A percentile compares a stretch with the other conserved stretches of the same genome.
Conservation (phyloP, 2,329 filamentous ascomycete genomes). For the Calonectria honghensis region DNA sequence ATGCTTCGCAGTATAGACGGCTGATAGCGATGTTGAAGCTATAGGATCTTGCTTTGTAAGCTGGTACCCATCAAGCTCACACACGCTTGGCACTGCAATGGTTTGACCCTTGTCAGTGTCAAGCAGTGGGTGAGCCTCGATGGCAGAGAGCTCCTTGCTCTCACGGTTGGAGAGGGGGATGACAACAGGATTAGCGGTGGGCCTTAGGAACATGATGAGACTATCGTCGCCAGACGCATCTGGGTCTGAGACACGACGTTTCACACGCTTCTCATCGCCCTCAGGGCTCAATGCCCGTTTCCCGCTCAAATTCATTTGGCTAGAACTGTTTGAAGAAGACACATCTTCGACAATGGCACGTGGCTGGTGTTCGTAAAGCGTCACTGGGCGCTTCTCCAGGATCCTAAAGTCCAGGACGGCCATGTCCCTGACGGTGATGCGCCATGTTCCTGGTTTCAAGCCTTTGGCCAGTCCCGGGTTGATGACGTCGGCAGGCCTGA, state of each 20-base stretch:
- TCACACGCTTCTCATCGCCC: slow-evolving; percentile 67
- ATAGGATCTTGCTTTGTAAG: slow-evolving; percentile 75
- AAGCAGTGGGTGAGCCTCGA: slow-evolving; percentile 70
- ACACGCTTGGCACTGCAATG: slow-evolving; percentile 68
- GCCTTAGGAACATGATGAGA: slow-evolving; percentile 74
- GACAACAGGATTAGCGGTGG: slow-evolving; percentile 69
- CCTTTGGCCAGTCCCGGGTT: slow-evolving; percentile 67
- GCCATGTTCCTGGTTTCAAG: slow-evolving; percentile 74
- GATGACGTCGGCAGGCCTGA: slow-evolving; percentile 66
- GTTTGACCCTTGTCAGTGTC: slow-evolving; percentile 71
- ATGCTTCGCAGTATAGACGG: slow-evolving; percentile 74
- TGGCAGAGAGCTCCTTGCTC: slow-evolving; percentile 67
- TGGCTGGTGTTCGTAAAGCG: slow-evolving; percentile 59
- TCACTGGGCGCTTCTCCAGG: slow-evolving; percentile 71
- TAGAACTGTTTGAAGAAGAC: slow-evolving; percentile 57
- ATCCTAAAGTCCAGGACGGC: slow-evolving; percentile 76
- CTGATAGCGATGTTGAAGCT: slow-evolving; percentile 72
- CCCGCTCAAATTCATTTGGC: slow-evolving; percentile 66
- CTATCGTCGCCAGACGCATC: slow-evolving; percentile 63
- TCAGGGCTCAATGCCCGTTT: slow-evolving; percentile 71
- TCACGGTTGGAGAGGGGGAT: slow-evolving; percentile 70
- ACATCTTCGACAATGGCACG: slow-evolving; percentile 55
- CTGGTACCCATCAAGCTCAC: slow-evolving; percentile 72
- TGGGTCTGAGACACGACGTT: slow-evolving; percentile 61
- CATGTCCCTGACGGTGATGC: slow-evolving; percentile 69